A percentile compares a stretch with the other conserved stretches of the same genome.
Conservation (phyloP, 352 stramenopile genomes). For the Globisporangium paroecandrum region DNA sequence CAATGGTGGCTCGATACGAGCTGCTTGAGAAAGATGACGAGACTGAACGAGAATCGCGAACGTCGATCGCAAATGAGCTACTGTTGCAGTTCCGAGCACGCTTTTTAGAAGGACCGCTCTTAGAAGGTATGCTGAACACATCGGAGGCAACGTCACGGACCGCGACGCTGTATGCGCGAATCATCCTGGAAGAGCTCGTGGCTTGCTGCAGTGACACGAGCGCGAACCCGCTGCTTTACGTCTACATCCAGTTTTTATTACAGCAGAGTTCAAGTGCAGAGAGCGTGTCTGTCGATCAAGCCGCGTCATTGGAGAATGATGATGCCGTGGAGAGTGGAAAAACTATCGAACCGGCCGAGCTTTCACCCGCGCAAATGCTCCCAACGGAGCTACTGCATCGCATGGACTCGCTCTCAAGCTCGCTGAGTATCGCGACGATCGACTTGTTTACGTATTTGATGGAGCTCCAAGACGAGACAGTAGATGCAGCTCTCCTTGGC, state of each 20-base stretch:
- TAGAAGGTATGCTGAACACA: slow-evolving; percentile 66
- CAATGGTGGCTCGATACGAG: slow-evolving; percentile 78
- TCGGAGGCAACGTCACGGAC: slow-evolving; percentile 65
- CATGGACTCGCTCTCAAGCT: slow-evolving; percentile 78
- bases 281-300: background rate
- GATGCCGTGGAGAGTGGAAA: background rate
- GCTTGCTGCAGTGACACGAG: slow-evolving; percentile 60
- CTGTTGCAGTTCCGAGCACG: slow-evolving; percentile 64
- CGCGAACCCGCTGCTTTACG: slow-evolving; percentile 70
- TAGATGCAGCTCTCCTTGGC: slow-evolving; percentile 56
- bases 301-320: background rate
- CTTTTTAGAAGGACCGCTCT: slow-evolving; percentile 65
- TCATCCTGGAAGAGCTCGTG: slow-evolving; percentile 81
- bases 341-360: background rate
- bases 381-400: slow-evolving; percentile 69
- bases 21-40: slow-evolving; percentile 48
- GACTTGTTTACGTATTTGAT: slow-evolving; percentile 77
- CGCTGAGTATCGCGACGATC: slow-evolving; percentile 78
- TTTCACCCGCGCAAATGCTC: slow-evolving; percentile 33
- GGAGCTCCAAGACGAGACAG: slow-evolving; percentile 58
- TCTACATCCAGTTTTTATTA: slow-evolving; percentile 81
- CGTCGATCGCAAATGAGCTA: slow-evolving; percentile 76
- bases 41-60: slow-evolving; percentile 29
- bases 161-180: slow-evolving; percentile 66
- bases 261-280: slow-evolving; percentile 21